These are phyloP conservation scores for Sarcodon sp. DNA, from an alignment of 768 basidiomycete genomes.

Conservation along the genomic window DNA sequence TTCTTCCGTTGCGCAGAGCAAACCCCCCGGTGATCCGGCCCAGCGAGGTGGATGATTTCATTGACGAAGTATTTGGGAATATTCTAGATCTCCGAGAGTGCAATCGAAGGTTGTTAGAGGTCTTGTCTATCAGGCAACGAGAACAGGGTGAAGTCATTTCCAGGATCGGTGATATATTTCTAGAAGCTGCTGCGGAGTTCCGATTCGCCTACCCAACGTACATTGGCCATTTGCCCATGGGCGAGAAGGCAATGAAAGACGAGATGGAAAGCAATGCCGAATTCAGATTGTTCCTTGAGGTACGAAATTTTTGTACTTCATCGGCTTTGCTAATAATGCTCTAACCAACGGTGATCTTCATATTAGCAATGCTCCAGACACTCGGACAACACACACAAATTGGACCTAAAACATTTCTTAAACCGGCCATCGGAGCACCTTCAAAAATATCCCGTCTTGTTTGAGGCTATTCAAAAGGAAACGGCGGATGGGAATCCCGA, in stretches of 20 bases:
- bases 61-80: slow-evolving; percentile 85
- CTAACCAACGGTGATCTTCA: slow-evolving; percentile 5
- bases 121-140: slow-evolving; percentile 72
- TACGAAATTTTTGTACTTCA: slow-evolving; percentile 15
- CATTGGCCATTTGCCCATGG: slow-evolving; percentile 71
- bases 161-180: slow-evolving; percentile 80
- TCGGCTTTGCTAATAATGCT: not conserved
- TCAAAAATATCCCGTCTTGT: slow-evolving; percentile 71
- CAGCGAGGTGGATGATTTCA: slow-evolving; percentile 62
- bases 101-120: slow-evolving; percentile 71
- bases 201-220: slow-evolving; percentile 78
- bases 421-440: slow-evolving; percentile 72
- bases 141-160: slow-evolving; percentile 78
- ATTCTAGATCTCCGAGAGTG: slow-evolving; percentile 79
- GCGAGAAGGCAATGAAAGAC: slow-evolving; percentile 79
- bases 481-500: slow-evolving; percentile 76
- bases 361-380: slow-evolving; percentile 33
- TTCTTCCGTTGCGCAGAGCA: slow-evolving; percentile 38
- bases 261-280: slow-evolving; percentile 74
- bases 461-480: slow-evolving; percentile 80
- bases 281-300: slow-evolving; percentile 81
- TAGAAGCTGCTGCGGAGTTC: slow-evolving; percentile 82
- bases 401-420: slow-evolving; percentile 70
- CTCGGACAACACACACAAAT: slow-evolving; percentile 36
- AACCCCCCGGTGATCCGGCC: slow-evolving; percentile 42